phyloP scores from a whole-genome alignment of 2,329 filamentous ascomycete species.

The Fusarium decemcellulare region DNA sequence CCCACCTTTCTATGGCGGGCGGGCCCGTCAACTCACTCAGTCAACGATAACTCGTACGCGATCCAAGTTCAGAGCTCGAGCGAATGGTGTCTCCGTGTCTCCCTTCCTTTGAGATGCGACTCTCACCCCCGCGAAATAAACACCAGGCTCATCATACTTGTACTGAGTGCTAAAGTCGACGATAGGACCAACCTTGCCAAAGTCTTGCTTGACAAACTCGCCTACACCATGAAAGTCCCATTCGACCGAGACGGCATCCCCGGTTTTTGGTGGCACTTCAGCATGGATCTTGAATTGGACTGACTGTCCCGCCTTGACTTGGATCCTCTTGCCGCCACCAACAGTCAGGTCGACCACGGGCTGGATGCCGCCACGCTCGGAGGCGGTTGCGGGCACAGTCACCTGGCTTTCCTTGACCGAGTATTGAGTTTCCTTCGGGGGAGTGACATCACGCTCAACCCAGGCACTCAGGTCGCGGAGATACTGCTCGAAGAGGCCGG shows the following conservation, averaged over 20 bases:
- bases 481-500: constrained; percentile 32
- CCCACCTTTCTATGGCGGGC: no score
- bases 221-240: constrained; percentile 31
- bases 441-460: constrained; percentile 29
- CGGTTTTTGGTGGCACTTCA: neutral
- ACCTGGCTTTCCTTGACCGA: constrained; percentile 28
- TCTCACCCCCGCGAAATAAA: constrained; percentile 18
- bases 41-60: constrained; percentile 11
- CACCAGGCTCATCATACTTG: constrained; percentile 15
- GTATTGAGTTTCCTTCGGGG: constrained; percentile 24
- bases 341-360: constrained; percentile 10
- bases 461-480: constrained; percentile 35
- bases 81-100: neutral
- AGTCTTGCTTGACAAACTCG: constrained; percentile 11
- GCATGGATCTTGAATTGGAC: neutral
- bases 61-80: constrained; percentile 14
- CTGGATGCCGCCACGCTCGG: constrained; percentile 36
- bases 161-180: neutral
- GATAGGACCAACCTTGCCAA: neutral
- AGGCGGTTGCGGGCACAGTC: constrained; percentile 9
- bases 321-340: neutral
- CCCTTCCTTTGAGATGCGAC: constrained; percentile 22
- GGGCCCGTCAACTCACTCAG: no score
- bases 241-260: constrained; percentile 30
- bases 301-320: neutral